A percentile compares a stretch with the other conserved stretches of the same genome.
Conservation (phyloP, 2,329 filamentous ascomycete species). For the Fusarium coicis region DNA sequence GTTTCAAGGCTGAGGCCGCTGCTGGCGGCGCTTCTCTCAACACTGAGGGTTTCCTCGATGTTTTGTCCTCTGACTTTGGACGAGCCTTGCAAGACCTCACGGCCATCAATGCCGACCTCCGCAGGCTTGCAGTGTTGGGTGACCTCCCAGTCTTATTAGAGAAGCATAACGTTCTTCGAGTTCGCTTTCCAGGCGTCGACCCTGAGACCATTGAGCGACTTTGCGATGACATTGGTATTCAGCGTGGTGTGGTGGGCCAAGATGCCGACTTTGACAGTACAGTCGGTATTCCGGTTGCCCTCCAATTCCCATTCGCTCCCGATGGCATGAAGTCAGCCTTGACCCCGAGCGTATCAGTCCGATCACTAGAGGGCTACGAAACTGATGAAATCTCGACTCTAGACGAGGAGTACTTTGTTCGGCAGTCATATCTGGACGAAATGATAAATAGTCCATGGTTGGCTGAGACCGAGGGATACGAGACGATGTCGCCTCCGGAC, state of each 20-base stretch:
- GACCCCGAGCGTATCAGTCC: constrained; percentile 61
- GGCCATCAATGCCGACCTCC: constrained; percentile 82
- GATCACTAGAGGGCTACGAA: constrained; percentile 56
- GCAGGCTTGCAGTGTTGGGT: constrained; percentile 78
- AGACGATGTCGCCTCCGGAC: constrained; percentile 60
- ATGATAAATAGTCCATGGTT: constrained; percentile 61
- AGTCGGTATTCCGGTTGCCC: constrained; percentile 76
- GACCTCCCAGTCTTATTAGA: constrained; percentile 85
- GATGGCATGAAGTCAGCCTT: constrained; percentile 53
- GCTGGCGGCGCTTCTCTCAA: constrained; percentile 72
- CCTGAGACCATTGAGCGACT: constrained; percentile 82
- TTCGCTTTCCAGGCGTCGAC: constrained; percentile 93
- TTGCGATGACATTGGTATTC: constrained; percentile 87
- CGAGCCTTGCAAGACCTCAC: constrained; percentile 86
- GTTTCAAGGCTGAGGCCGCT: constrained; percentile 53
- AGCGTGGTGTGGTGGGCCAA: constrained; percentile 80
- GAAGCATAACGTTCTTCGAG: constrained; percentile 73
- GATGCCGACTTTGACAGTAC: constrained; percentile 77
- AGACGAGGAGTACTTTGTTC: constrained; percentile 50
- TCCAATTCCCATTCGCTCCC: constrained; percentile 89
- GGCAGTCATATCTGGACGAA: constrained; percentile 56
- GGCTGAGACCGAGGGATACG: constrained; percentile 60
- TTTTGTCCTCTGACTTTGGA: constrained; percentile 88
- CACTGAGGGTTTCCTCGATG: constrained; percentile 84
- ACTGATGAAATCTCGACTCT: constrained; percentile 52